Conservation (phyloP, 345 rosid genomes). For the Streptanthus diversifolius region DNA sequence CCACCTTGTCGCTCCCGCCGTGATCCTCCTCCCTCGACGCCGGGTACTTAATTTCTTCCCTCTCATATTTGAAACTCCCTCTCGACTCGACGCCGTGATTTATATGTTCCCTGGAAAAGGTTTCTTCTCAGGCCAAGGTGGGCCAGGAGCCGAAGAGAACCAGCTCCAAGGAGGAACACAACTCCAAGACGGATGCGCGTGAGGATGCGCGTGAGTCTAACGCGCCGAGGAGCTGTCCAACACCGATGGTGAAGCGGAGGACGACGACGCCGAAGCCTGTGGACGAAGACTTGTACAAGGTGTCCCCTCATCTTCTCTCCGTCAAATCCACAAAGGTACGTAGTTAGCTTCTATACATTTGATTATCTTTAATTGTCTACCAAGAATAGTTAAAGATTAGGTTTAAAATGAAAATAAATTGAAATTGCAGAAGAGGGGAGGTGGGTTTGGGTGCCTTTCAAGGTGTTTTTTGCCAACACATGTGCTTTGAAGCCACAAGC, state of each 20-base stretch:
- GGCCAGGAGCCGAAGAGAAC: constrained; percentile 24
- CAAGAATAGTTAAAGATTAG: background rate
- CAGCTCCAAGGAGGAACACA: background rate
- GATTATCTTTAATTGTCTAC: background rate
- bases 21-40: constrained; percentile 86
- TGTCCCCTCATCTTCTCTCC: constrained; percentile 67
- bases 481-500: constrained; percentile 38
- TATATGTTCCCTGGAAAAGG: background rate
- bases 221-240: constrained; percentile 26
- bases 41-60: constrained; percentile 38
- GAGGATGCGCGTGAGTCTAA: constrained; percentile 28
- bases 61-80: background rate
- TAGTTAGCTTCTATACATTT: background rate
- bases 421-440: constrained; percentile 53
- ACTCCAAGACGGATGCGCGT: constrained; percentile 9
- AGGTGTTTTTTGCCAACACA: constrained; percentile 75
- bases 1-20: constrained; percentile 73
- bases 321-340: constrained; percentile 55
- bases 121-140: constrained; percentile 13
- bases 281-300: constrained; percentile 88
- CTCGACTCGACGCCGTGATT: background rate
- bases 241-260: constrained; percentile 28
- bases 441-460: constrained; percentile 62
- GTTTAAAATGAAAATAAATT: background rate
- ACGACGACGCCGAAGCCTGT: constrained; percentile 59